These are phyloP conservation scores for Aspergillus ostianus DNA, from an alignment of 495 filamentous ascomycete genomes.

Conservation along the genomic window DNA sequence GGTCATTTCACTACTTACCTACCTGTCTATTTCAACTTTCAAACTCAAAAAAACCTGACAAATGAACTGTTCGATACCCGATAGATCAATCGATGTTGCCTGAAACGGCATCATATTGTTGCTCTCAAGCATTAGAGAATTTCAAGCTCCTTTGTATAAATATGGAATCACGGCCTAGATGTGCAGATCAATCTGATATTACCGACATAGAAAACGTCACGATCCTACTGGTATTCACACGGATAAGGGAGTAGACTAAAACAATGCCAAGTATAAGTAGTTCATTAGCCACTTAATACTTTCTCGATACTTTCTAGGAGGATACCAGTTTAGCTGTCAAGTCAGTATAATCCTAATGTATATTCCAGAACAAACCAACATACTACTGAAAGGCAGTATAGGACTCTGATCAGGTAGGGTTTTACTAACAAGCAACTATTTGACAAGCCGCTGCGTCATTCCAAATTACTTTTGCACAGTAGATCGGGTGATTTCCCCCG, in stretches of 20 bases:
- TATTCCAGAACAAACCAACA: too few species aligned
- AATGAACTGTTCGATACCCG: slow-evolving; percentile 15
- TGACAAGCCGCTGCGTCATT: too few species aligned
- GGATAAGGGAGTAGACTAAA: too few species aligned
- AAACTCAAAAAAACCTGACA: not conserved
- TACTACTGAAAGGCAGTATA: too few species aligned
- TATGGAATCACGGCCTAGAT: slow-evolving; percentile 2
- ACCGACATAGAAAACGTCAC: slow-evolving; percentile 15
- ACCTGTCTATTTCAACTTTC: not conserved
- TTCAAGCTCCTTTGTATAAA: slow-evolving; percentile 1
- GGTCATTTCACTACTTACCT: not conserved
- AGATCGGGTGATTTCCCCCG: too few species aligned
- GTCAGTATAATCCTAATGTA: too few species aligned
- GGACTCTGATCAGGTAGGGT: too few species aligned
- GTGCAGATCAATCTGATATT: not conserved
- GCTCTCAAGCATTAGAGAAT: slow-evolving; percentile 5
- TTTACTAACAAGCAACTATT: too few species aligned
- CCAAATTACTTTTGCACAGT: too few species aligned
- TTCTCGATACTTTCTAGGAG: slow-evolving; percentile 71
- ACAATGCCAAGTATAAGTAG: too few species aligned
- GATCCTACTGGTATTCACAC: slow-evolving; percentile 4
- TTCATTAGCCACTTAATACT: slow-evolving; percentile 64
- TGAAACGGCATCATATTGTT: slow-evolving; percentile 7
- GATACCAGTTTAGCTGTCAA: too few species aligned
- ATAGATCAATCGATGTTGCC: slow-evolving; percentile 2